These are phyloP conservation scores for Cercospora sojina DNA, from an alignment of 2,329 filamentous ascomycete genomes.

Conservation along the genomic window DNA sequence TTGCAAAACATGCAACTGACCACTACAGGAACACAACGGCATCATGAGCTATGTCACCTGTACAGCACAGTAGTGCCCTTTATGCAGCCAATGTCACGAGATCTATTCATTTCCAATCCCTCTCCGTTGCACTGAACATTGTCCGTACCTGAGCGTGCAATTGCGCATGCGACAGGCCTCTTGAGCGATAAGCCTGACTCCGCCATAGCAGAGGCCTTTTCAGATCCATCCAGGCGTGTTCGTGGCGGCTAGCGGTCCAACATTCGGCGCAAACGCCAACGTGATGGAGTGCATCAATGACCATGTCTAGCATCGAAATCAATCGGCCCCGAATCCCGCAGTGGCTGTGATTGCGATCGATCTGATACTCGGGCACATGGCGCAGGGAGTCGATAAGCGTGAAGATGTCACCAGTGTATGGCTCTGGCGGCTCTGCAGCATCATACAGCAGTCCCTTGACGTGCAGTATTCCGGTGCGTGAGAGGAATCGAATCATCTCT, in stretches of 20 bases:
- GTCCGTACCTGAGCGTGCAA: constrained; percentile 32
- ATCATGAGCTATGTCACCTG: too few species aligned
- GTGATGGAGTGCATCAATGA: constrained; percentile 50
- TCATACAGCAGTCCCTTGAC: constrained; percentile 49
- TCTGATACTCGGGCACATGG: constrained; percentile 69
- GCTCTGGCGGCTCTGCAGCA: constrained; percentile 46
- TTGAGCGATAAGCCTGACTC: constrained; percentile 26
- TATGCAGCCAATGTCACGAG: background rate
- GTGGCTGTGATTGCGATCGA: constrained; percentile 70
- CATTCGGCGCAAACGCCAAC: constrained; percentile 49
- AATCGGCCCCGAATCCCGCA: constrained; percentile 68
- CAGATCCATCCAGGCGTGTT: constrained; percentile 47
- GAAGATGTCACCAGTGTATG: constrained; percentile 61
- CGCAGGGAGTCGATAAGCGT: constrained; percentile 60
- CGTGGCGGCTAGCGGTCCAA: constrained; percentile 42
- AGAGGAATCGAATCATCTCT: constrained; percentile 72
- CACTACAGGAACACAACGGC: too few species aligned
- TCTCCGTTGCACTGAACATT: constrained; percentile 37
- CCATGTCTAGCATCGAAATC: constrained; percentile 64
- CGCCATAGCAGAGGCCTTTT: constrained; percentile 50
- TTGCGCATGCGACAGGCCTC: constrained; percentile 27
- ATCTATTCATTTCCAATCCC: constrained; percentile 33
- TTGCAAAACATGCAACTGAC: too few species aligned
- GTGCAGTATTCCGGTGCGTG: constrained; percentile 59
- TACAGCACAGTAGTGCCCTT: too few species aligned